Evolutionary conservation across 2,329 filamentous ascomycete species (phyloP), one percentile per base, ranked within the genome.

Genomic region (Calcarisporium arbuscula): DNA sequence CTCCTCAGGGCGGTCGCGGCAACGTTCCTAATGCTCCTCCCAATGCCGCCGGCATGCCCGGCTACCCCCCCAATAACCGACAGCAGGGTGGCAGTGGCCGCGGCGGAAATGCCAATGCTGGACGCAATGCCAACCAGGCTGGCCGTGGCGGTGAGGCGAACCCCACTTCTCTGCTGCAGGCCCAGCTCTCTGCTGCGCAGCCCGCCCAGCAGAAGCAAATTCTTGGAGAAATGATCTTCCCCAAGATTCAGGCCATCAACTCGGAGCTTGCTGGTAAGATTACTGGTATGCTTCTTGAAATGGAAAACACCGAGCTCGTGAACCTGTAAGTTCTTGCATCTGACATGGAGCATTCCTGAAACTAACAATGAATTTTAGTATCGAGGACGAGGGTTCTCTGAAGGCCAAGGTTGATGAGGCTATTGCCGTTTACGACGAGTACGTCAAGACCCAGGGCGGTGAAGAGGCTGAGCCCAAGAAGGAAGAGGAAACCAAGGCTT

Each of bases 221-320:
- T 65, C 80, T 98, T 36, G 92, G 92, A 62, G 92, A 98, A 70
- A 82, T 87, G 51, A 84, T 98, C 52, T 98, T 96, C 77, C 92
- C 92, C 58, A 98, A 96, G 83, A 96, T 98, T 56, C 81, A 89
- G 64, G 80, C 78, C 49, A 82, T 95, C 66, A 92, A 98, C 72
- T 85, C 88, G 41, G 89, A 95, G 54, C 75, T 98, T 55, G 92
- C 92, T 44, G 92, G 92, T 60, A 98, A 98, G 82, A 96, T 98
- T 64, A 98, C 92, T 43, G 92, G 92, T 68, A 98, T 98, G 92
- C 83, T 98, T 54, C 69, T 98, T 53, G 92, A 98, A 77, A 98
- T 98, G 92, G 92, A 96, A 55, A 96, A 96, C 67, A 62, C 74
- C 38, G 92, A 98, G 72, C 73, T 98, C 52, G 76, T 98, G 58